Evolutionary conservation across 371 early-diverging fungal species (phyloP), one percentile per base, ranked within the genome.

Genomic region (Circinella minor): DNA sequence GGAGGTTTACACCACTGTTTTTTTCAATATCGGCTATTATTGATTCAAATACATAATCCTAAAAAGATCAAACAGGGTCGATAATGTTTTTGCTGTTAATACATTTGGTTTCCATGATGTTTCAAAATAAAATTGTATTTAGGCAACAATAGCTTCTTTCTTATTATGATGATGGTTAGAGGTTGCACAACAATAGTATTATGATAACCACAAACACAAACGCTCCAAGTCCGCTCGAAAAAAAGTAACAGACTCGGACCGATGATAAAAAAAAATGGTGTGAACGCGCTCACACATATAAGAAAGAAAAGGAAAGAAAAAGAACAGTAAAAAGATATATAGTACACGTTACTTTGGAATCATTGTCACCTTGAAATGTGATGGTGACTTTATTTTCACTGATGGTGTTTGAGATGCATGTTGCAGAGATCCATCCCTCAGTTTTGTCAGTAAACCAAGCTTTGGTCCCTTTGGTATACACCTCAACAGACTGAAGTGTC

Each of bases 401-500:
- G 36, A 83, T 74, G 14, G 80, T 74, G 27, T 87, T 88, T 8
- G 86, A 75, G 39, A 74, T 76, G 66, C 92, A 75, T 7, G 86
- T 83, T 36, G 90, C 94, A 61, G 88, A 87, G 65, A 92, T 81
- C 94, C 94, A 96, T 54, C 93, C 95, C 69, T 93, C 92, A 38
- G 89, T 83, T 13, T 86, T 89, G 67, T 95, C 93, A 34, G 88
- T 85, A 78, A 96, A 93, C 96, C 96, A 97, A 64, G 95, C 96
- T 76, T 87, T 87, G 61, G 89, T 88, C 65, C 92, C 94, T 70
- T 87, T 85, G 55, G 85, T 81, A 76, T 90, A 91, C 11, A 86
- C 77, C 17, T 88, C 86, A 72, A 90, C 74, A 59, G 85, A 68
- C 68, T 83, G 78, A 63, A 67, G 71, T 63, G 68, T 60, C 60